phyloP scores from a whole-genome alignment of 257 asterid genomes.

The Jaltomata sinuosa region DNA sequence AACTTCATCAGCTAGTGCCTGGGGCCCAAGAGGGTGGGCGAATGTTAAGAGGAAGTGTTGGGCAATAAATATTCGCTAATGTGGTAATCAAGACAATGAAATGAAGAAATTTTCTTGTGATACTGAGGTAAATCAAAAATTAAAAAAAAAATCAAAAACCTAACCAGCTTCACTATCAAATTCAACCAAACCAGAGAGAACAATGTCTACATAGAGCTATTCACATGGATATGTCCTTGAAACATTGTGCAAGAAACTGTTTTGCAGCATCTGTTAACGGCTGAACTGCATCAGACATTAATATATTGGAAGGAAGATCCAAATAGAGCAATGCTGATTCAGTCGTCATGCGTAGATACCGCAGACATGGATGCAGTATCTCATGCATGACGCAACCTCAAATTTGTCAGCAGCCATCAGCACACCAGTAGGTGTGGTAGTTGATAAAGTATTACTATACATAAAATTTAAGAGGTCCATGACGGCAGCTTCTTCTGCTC shows the following conservation, averaged over 20 bases:
- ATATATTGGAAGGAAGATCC: slow-evolving; percentile 80
- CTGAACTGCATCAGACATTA: slow-evolving; percentile 64
- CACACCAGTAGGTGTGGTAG: slow-evolving; percentile 51
- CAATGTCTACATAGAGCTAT: not conserved
- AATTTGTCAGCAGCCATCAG: slow-evolving; percentile 89
- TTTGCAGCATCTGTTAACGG: slow-evolving; percentile 72
- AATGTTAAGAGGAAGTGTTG: too few relatives aligned
- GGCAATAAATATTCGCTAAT: too few relatives aligned
- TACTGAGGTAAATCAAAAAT: too few relatives aligned
- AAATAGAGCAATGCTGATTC: slow-evolving; percentile 78
- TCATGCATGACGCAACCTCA: slow-evolving; percentile 84
- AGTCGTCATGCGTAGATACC: slow-evolving; percentile 65
- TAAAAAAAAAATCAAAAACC: too few relatives aligned
- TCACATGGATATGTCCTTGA: slow-evolving; percentile 73
- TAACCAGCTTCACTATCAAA: not conserved
- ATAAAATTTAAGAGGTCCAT: slow-evolving; percentile 77
- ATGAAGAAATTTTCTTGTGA: not conserved
- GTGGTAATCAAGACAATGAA: too few relatives aligned
- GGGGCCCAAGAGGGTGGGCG: too few relatives aligned
- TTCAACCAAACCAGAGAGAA: not conserved
- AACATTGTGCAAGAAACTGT: slow-evolving; percentile 52
- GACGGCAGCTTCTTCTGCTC: slow-evolving; percentile 80
- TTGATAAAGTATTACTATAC: slow-evolving; percentile 60
- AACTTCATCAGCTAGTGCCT: too few relatives aligned
- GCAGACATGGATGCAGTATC: slow-evolving; percentile 64